Evolutionary conservation across 768 basidiomycete genomes (phyloP).

Genomic region (Tylopilus subfusipes): DNA sequence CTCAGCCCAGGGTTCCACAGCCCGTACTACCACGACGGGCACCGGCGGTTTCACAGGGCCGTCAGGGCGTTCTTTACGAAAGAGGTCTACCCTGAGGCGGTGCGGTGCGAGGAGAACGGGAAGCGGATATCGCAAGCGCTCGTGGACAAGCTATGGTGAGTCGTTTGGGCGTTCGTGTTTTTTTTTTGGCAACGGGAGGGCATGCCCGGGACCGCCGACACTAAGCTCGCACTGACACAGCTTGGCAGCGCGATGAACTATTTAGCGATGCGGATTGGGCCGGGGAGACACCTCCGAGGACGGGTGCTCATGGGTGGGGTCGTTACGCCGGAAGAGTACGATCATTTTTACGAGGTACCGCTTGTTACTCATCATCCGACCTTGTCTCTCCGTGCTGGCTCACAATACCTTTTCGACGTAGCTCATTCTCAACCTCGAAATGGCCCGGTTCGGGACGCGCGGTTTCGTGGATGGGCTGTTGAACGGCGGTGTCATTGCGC

Average conservation of each 20-base stretch:
- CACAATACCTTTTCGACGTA: constrained; percentile 24
- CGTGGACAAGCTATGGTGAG: constrained; percentile 79
- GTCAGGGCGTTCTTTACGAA: constrained; percentile 76
- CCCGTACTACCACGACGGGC: constrained; percentile 76
- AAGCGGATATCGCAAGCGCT: constrained; percentile 83
- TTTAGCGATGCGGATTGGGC: constrained; percentile 67
- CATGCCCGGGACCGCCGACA: not conserved
- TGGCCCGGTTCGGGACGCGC: constrained; percentile 78
- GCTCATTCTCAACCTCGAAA: constrained; percentile 79
- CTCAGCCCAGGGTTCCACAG: constrained; percentile 61
- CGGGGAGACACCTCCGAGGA: constrained; percentile 85
- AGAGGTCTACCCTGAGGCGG: constrained; percentile 71
- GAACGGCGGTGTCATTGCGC: constrained; percentile 78
- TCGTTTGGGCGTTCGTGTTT: not conserved
- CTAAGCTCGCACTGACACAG: not conserved
- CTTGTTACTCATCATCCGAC: not conserved
- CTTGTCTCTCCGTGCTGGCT: not conserved
- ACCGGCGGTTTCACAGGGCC: constrained; percentile 69
- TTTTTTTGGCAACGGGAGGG: no score
- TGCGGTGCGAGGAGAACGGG: constrained; percentile 79
- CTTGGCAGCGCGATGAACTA: constrained; percentile 54
- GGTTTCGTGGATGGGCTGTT: constrained; percentile 87
- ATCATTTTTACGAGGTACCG: constrained; percentile 87
- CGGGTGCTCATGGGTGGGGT: constrained; percentile 73
- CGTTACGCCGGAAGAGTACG: constrained; percentile 81